Base-by-base conservation (phyloP, 225 moss, liverwort and hornwort genomes). In the Rhytidiadelphus loreus region DNA sequence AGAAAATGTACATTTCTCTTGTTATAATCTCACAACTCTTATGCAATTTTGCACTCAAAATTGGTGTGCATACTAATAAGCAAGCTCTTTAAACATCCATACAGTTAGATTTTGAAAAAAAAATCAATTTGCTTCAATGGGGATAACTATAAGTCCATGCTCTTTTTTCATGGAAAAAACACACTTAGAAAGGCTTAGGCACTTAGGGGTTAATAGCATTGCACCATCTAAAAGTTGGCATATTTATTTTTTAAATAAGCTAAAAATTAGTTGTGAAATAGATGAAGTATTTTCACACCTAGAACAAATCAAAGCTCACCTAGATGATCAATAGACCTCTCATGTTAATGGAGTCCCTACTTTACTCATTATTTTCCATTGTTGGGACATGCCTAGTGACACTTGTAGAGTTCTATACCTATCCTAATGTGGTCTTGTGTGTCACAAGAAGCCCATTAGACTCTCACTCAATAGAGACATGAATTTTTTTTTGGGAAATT, bases 401-500 rank as follows among this genome's bases (percentile, higher is more conserved):
- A 8, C 4, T 15, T 41, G 9, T 16, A 2, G 43, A 43, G 26
- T 71, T 9, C 13, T 24, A 23, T 39, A 39, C 7, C 11, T 9
- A 44, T 44, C 44, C 44, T 28, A 72, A 28, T 28, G 0, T 71
- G 0, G 9, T 71, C 26, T 71, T 26, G 3, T 43, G 43, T 26
- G 25, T 15, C 8, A 72, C 25, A 44, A 16, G 16, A 44, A 72
- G 3, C 10, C 30, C 10, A 73, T 19, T 18, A 29, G 6, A 46
- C 30, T 46, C 30, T 46, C 0, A 1, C 1, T 73, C 28, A 44
- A 30, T 17, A 73, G 11, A 18, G 4, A 30, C 6, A 11, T 30
- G 7, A 28, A 74, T n/a, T 29, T 11, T 12, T 4, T 30, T 46
- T 30, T 32, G 4, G 18, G 0, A 7, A 1, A 0, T 2, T 23